Percentiles rank a stretch among this genome's conserved stretches.
Evolutionary conservation across 371 early-diverging fungal species (phyloP).

Genomic region (Apophysomyces sp.): DNA sequence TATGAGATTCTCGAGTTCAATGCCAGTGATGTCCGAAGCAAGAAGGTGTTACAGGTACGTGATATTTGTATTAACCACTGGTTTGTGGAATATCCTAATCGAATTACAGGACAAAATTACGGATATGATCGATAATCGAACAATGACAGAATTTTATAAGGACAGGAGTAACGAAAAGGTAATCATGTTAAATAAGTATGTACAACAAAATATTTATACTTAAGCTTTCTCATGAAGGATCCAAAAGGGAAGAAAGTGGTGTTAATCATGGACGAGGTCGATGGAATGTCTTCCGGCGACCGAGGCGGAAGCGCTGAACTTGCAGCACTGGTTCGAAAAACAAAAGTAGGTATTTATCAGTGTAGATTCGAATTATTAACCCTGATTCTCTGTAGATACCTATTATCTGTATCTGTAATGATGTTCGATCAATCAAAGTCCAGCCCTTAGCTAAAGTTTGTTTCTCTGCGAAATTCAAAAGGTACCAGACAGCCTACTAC

Average conservation of each 20-base stretch:
- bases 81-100: neutral
- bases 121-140: constrained; percentile 63
- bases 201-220: neutral
- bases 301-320: constrained; percentile 97
- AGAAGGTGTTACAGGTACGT: constrained; percentile 77
- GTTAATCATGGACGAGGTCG: constrained; percentile 99
- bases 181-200: neutral
- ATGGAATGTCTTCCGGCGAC: constrained; percentile 99
- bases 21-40: constrained; percentile 98
- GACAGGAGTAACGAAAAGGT: neutral
- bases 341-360: constrained; percentile 54
- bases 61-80: neutral
- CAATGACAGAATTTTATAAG: constrained; percentile 69
- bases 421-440: constrained; percentile 90
- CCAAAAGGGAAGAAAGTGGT: constrained; percentile 45
- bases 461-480: constrained; percentile 85
- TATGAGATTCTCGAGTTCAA: constrained; percentile 97
- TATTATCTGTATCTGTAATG: constrained; percentile 99
- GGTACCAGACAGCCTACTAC: constrained; percentile 48
- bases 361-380: neutral
- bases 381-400: constrained; percentile 63
- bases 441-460: constrained; percentile 89
- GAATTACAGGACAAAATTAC: constrained; percentile 19
- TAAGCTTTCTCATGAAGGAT: neutral
- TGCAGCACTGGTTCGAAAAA: constrained; percentile 87